A percentile compares a stretch with the other conserved stretches of the same genome.
phyloP scores from a whole-genome alignment of 2,329 filamentous ascomycete genomes.

The Aureobasidium musti region DNA sequence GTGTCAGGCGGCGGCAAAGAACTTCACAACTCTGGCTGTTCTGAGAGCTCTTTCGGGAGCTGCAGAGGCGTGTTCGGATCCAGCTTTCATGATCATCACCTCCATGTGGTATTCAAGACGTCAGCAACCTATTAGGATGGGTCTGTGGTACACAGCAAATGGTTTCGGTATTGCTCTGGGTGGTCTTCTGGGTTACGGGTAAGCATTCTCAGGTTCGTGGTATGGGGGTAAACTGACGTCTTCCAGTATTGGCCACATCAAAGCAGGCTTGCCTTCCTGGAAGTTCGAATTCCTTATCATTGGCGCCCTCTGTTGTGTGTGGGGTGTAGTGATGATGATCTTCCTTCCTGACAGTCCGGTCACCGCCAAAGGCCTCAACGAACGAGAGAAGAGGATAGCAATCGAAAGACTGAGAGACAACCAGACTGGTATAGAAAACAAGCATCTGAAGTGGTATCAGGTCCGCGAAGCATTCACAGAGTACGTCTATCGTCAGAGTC shows the following conservation, averaged over 20 bases:
- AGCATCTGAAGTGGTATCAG: slow-evolving; percentile 57
- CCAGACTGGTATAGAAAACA: slow-evolving; percentile 61
- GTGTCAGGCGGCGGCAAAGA: slow-evolving; percentile 37
- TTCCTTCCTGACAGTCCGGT: slow-evolving; percentile 61
- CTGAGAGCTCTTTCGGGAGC: slow-evolving; percentile 58
- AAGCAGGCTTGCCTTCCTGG: slow-evolving; percentile 60
- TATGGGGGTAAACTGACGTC: neutral
- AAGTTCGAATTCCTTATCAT: slow-evolving; percentile 66
- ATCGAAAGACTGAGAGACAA: slow-evolving; percentile 57
- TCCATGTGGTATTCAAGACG: slow-evolving; percentile 63
- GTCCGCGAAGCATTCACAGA: slow-evolving; percentile 58
- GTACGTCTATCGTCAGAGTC: neutral
- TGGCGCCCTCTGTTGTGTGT: slow-evolving; percentile 55
- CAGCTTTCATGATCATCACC: slow-evolving; percentile 64
- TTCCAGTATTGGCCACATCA: slow-evolving; percentile 58
- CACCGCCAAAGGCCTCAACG: slow-evolving; percentile 54
- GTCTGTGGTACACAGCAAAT: slow-evolving; percentile 53
- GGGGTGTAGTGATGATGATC: slow-evolving; percentile 60
- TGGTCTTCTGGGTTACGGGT: slow-evolving; percentile 53
- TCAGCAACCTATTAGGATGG: slow-evolving; percentile 61
- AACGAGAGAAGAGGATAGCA: slow-evolving; percentile 54
- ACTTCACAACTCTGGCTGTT: slow-evolving; percentile 56
- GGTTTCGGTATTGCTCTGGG: slow-evolving; percentile 60
- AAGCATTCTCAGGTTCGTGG: neutral
- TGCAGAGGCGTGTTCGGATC: slow-evolving; percentile 58